phyloP scores from a whole-genome alignment of 495 filamentous ascomycete species.

The Penicillium herquei region DNA sequence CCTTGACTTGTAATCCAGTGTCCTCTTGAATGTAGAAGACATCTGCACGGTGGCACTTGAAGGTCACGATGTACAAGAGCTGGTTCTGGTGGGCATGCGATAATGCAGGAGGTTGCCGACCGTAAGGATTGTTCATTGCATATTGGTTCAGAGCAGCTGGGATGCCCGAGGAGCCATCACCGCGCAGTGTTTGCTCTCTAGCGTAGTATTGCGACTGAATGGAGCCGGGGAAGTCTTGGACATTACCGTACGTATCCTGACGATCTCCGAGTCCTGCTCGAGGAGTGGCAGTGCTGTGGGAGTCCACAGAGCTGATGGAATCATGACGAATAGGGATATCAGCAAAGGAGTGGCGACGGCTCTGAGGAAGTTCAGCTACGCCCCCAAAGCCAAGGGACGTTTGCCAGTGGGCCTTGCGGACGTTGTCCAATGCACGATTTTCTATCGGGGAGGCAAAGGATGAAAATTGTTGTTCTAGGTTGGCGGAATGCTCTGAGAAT shows the following conservation, averaged over 20 bases:
- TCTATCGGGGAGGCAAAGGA: constrained; percentile 56
- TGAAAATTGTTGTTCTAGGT: constrained; percentile 52
- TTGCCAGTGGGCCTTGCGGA: constrained; percentile 85
- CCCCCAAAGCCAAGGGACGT: constrained; percentile 79
- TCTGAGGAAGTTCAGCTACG: constrained; percentile 70
- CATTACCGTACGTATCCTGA: constrained; percentile 38
- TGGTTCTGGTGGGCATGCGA: constrained; percentile 74
- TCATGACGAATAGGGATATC: constrained; percentile 69
- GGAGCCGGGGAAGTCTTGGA: constrained; percentile 26
- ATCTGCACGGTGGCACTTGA: constrained; percentile 91
- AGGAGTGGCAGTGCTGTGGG: constrained; percentile 28
- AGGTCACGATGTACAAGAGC: constrained; percentile 87
- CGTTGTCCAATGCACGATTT: constrained; percentile 71
- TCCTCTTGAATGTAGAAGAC: constrained; percentile 96
- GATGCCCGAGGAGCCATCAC: constrained; percentile 37
- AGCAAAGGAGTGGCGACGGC: constrained; percentile 96
- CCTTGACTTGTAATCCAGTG: constrained; percentile 84
- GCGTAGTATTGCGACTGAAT: constrained; percentile 44
- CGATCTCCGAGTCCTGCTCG: constrained; percentile 35
- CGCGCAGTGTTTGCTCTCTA: constrained; percentile 43
- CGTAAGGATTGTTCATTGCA: constrained; percentile 45
- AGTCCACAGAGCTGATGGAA: constrained; percentile 66
- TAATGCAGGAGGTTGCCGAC: constrained; percentile 58
- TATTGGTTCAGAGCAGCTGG: constrained; percentile 55
- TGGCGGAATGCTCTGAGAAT: constrained; percentile 61